phyloP scores from a whole-genome alignment of 179 eudicot genomes.

The Beta lomatogona region DNA sequence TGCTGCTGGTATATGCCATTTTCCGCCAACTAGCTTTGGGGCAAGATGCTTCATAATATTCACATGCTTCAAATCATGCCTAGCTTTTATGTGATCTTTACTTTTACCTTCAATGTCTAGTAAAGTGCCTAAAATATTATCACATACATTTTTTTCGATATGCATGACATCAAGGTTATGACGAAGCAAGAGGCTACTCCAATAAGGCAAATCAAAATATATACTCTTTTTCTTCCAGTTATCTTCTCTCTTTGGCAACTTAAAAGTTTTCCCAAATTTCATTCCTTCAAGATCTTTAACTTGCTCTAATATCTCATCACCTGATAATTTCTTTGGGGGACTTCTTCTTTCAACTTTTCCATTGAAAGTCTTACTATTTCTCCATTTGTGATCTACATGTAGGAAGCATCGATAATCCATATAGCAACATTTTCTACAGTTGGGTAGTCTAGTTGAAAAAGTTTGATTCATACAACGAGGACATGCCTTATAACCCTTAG shows the following conservation, averaged over 20 bases:
- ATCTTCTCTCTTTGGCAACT: background rate
- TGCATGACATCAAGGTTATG: no score
- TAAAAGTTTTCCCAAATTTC: background rate
- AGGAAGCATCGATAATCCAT: no score
- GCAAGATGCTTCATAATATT: slow-evolving; percentile 14
- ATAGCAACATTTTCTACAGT: no score
- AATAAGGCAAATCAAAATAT: slow-evolving; percentile 10
- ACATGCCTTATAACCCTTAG: no score
- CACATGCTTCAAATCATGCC: slow-evolving; percentile 16
- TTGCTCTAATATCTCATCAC: background rate
- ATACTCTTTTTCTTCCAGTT: slow-evolving; percentile 5
- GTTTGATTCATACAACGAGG: no score
- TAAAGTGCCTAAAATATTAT: slow-evolving; percentile 29
- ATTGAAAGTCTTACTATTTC: background rate
- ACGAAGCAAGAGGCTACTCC: no score
- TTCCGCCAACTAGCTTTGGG: background rate
- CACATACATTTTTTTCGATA: slow-evolving; percentile 23
- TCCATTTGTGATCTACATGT: no score
- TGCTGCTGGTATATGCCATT: slow-evolving; percentile 1
- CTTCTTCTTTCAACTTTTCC: background rate
- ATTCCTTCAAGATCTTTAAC: background rate
- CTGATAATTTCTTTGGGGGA: background rate
- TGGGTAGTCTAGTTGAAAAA: no score
- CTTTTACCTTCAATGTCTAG: slow-evolving; percentile 13
- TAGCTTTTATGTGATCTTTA: slow-evolving; percentile 18